Evolutionary conservation across 2,329 filamentous ascomycete species (phyloP).

Genomic region (Macrophomina pseudophaseolina): DNA sequence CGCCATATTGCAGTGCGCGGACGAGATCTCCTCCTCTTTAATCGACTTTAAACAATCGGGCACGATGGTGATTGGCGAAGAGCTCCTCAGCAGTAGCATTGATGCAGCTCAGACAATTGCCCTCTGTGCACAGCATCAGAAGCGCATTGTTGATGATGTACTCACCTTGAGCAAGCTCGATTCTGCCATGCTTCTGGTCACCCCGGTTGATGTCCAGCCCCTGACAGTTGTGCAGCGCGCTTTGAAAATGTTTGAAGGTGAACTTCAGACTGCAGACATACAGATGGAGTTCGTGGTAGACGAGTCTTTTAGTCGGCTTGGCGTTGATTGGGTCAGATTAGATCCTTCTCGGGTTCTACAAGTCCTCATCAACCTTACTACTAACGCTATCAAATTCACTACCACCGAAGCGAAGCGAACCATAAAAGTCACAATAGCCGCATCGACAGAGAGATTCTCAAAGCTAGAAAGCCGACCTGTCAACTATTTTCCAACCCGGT

Average conservation of each 20-base stretch:
- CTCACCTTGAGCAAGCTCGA: conserved; percentile 65
- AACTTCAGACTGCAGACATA: conserved; percentile 72
- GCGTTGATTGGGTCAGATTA: conserved; percentile 70
- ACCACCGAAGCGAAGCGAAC: conserved; percentile 64
- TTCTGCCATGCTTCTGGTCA: conserved; percentile 73
- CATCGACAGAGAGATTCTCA: conserved; percentile 62
- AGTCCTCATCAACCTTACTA: conserved; percentile 79
- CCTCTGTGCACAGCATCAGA: conserved; percentile 79
- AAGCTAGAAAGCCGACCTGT: conserved; percentile 53
- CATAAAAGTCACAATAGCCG: conserved; percentile 70
- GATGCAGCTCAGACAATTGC: conserved; percentile 80
- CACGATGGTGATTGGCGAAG: conserved; percentile 50
- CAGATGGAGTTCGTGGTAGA: conserved; percentile 68
- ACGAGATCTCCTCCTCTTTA: conserved; percentile 68
- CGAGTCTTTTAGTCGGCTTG: conserved; percentile 62
- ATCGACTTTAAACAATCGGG: conserved; percentile 53
- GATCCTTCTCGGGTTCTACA: conserved; percentile 78
- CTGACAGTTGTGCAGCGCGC: conserved; percentile 69
- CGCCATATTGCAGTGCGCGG: conserved; percentile 76
- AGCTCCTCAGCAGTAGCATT: conserved; percentile 64
- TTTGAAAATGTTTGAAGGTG: conserved; percentile 79
- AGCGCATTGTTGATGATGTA: conserved; percentile 59
- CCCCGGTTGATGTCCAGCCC: conserved; percentile 71
- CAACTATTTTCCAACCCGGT: conserved; percentile 65
- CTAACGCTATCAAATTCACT: conserved; percentile 84